Evolutionary conservation across 805 yeast genomes (phyloP).

Genomic region (Candida argentea): DNA sequence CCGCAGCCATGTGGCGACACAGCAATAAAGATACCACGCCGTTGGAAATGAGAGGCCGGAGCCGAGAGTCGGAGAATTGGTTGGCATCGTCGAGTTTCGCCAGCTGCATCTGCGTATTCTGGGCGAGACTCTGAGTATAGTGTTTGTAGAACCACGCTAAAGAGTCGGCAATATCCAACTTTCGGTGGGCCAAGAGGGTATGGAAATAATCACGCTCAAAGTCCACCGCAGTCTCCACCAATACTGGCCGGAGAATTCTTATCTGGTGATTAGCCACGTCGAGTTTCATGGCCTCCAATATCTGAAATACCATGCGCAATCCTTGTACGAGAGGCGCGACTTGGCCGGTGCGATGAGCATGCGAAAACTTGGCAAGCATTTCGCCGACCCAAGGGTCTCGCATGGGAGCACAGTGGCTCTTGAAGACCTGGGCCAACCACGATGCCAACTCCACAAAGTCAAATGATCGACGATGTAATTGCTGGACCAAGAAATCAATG

Average conservation of each 20-base stretch:
- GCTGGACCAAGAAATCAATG: constrained; percentile 66
- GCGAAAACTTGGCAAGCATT: constrained; percentile 53
- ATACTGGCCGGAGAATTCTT: constrained; percentile 69
- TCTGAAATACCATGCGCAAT: constrained; percentile 64
- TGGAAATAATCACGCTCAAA: constrained; percentile 80
- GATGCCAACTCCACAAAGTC: constrained; percentile 60
- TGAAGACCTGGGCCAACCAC: constrained; percentile 71
- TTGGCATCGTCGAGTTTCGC: no score
- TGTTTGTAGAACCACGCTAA: constrained; percentile 53
- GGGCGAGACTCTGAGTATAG: constrained; percentile 11
- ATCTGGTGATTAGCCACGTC: constrained; percentile 95
- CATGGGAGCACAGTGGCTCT: constrained; percentile 93
- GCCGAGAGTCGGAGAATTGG: constrained; percentile 10
- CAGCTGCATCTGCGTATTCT: background rate
- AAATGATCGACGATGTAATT: constrained; percentile 58
- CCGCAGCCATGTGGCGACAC: constrained; percentile 71
- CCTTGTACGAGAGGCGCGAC: constrained; percentile 57
- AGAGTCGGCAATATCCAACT: constrained; percentile 49
- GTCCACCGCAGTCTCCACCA: constrained; percentile 78
- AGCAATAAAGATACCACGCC: constrained; percentile 57
- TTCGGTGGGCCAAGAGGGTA: constrained; percentile 42
- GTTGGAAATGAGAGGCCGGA: constrained; percentile 32
- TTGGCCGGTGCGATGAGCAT: constrained; percentile 38
- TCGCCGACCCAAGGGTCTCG: constrained; percentile 83
- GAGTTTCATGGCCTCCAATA: constrained; percentile 87